phyloP scores from a whole-genome alignment of 768 basidiomycete genomes.

The Suillus placidus region DNA sequence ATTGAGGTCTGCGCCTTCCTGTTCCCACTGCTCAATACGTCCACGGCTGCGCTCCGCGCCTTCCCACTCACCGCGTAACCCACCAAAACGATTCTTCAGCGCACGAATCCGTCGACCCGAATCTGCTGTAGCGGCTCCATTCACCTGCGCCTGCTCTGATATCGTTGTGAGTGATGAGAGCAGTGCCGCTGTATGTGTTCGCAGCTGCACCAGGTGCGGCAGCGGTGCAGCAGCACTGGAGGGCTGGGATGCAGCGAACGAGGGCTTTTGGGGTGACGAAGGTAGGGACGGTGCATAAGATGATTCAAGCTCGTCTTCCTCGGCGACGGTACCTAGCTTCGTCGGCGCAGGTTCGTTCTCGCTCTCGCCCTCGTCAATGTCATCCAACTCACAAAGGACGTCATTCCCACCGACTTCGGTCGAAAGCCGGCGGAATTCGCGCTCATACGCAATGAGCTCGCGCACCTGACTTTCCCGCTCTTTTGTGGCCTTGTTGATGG shows the following conservation, averaged over 20 bases:
- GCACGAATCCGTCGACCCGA: conserved; percentile 86
- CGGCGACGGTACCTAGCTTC: conserved; percentile 40
- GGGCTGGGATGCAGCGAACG: conserved; percentile 54
- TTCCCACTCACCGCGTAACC: conserved; percentile 82
- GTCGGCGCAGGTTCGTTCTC: conserved; percentile 32
- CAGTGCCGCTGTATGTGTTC: conserved; percentile 73
- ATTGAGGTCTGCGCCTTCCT: conserved; percentile 48
- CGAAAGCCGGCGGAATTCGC: conserved; percentile 77
- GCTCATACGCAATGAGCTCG: conserved; percentile 74
- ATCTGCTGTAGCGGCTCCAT: conserved; percentile 82
- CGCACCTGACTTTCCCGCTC: conserved; percentile 84
- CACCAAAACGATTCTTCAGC: conserved; percentile 79
- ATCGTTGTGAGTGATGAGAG: conserved; percentile 74
- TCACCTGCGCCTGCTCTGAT: conserved; percentile 88
- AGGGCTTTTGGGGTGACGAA: conserved; percentile 55
- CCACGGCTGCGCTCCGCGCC: conserved; percentile 79
- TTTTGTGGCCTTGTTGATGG: conserved; percentile 72
- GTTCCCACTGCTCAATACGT: conserved; percentile 82
- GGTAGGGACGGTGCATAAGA: conserved; percentile 43
- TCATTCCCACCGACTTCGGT: conserved; percentile 79
- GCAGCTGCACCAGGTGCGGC: conserved; percentile 58
- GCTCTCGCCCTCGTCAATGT: conserved; percentile 48
- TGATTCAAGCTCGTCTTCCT: conserved; percentile 40
- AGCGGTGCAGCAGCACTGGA: conserved; percentile 21
- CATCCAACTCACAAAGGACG: conserved; percentile 68